Conservation (phyloP, 345 rosid species). For the Salix viminalis region DNA sequence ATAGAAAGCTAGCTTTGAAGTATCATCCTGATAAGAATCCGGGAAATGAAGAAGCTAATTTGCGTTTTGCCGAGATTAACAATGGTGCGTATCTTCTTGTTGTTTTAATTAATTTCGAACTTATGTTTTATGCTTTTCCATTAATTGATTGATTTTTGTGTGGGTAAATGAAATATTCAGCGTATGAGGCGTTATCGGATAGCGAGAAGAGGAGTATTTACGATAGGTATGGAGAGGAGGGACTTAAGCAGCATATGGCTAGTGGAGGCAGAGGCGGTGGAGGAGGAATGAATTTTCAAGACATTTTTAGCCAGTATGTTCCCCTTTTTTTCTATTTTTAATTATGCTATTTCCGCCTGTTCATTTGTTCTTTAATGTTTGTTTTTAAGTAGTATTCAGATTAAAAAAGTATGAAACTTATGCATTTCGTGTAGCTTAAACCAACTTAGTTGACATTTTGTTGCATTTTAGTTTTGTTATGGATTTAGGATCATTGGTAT, state of each 20-base stretch:
- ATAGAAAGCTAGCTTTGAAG: conserved; percentile 92
- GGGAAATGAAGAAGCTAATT: conserved; percentile 88
- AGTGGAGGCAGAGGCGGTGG: conserved; percentile 79
- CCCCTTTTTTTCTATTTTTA: not conserved
- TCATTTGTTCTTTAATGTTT: not conserved
- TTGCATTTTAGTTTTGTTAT: not conserved
- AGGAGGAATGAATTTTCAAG: conserved; percentile 62
- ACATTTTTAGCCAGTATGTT: conserved; percentile 56
- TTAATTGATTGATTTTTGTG: conserved; percentile 4
- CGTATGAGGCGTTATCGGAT: conserved; percentile 95
- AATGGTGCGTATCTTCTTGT: conserved; percentile 45
- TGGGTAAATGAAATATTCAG: conserved; percentile 31
- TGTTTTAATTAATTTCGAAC: not conserved
- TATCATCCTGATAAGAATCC: conserved; percentile 97
- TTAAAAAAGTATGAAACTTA: not conserved
- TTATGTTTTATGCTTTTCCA: not conserved
- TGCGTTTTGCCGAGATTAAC: conserved; percentile 82
- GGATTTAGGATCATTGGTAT: not conserved
- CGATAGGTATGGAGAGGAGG: conserved; percentile 91
- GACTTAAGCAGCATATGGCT: conserved; percentile 90
- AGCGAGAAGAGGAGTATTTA: conserved; percentile 80
- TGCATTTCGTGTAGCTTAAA: not conserved
- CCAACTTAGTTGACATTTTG: not conserved
- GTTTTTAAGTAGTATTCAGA: not conserved
- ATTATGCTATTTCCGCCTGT: not conserved